Evolutionary conservation across 441 rosid genomes (phyloP).

Genomic region (Populus trichocarpa): DNA sequence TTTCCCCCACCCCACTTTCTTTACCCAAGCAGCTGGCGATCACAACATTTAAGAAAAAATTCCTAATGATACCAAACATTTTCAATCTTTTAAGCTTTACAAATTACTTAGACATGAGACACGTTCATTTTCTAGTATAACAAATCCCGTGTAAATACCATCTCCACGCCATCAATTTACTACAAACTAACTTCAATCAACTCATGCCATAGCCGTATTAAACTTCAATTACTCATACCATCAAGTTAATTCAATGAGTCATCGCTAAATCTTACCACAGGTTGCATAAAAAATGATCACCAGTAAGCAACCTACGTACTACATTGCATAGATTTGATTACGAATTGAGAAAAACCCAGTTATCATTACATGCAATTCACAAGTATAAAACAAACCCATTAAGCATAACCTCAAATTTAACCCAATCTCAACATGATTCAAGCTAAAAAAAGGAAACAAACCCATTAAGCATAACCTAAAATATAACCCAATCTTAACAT

Average conservation of each 20-base stretch:
- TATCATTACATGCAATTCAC: neutral
- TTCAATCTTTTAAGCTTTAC: neutral
- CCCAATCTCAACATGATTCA: constrained; percentile 6
- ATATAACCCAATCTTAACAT: constrained; percentile 10
- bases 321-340: neutral
- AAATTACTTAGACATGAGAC: neutral
- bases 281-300: neutral
- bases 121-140: neutral
- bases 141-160: neutral
- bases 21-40: neutral
- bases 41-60: neutral
- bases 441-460: neutral
- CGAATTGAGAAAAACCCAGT: neutral
- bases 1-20: neutral
- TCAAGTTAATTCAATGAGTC: neutral
- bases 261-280: neutral
- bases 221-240: neutral
- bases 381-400: neutral
- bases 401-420: constrained; percentile 9
- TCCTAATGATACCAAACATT: neutral
- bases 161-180: neutral
- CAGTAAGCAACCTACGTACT: neutral
- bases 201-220: neutral
- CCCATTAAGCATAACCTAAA: constrained; percentile 2
- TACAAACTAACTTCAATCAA: neutral